A percentile compares a stretch with the other conserved stretches of the same genome.
Conservation (phyloP, 2,329 filamentous ascomycete species). For the Colletotrichum orbiculare region DNA sequence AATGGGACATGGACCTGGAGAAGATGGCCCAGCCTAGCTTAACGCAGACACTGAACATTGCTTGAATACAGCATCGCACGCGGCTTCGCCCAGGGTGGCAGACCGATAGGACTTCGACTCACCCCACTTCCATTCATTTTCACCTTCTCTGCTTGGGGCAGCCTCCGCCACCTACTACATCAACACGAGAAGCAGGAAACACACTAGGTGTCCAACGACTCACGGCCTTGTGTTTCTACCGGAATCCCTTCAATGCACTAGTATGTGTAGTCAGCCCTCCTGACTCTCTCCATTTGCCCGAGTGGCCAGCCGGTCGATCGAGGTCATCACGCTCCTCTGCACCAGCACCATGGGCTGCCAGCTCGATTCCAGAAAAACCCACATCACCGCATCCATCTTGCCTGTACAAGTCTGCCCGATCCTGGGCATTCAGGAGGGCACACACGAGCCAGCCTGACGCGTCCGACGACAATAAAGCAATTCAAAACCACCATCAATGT, state of each 20-base stretch:
- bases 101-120: background rate
- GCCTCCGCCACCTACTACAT: constrained; percentile 4
- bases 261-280: constrained; percentile 5
- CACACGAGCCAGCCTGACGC: no score
- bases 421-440: no score
- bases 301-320: constrained; percentile 16
- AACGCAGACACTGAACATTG: no score
- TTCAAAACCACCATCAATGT: no score
- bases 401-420: no score
- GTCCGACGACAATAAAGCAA: no score
- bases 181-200: constrained; percentile 30
- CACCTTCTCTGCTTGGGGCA: constrained; percentile 15
- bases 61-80: no score
- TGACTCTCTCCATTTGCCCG: constrained; percentile 26
- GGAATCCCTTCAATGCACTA: constrained; percentile 18
- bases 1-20: no score
- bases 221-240: constrained; percentile 14
- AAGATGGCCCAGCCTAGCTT: no score
- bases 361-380: constrained; percentile 16
- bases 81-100: no score
- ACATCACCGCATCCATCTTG: constrained; percentile 1
- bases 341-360: background rate
- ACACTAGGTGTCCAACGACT: constrained; percentile 25
- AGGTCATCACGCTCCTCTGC: constrained; percentile 16
- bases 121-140: background rate